These are phyloP conservation scores for Suillus occidentalis DNA, from an alignment of 768 basidiomycete genomes.

Conservation along the genomic window DNA sequence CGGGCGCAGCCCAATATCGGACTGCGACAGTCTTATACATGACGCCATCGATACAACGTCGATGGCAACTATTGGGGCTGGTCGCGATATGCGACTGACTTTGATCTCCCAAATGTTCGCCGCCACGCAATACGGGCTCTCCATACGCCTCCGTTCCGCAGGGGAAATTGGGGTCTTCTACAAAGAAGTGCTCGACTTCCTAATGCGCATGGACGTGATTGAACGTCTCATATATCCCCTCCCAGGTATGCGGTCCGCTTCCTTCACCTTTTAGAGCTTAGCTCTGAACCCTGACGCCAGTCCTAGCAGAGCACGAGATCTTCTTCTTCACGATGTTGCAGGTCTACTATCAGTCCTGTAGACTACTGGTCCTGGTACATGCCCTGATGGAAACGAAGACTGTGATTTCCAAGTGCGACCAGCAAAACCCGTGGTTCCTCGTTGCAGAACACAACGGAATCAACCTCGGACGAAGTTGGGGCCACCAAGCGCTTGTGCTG, in stretches of 20 bases:
- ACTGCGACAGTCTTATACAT: conserved; percentile 29
- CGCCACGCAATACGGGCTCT: conserved; percentile 31
- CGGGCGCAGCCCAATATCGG: conserved; percentile 40
- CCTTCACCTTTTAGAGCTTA: conserved; percentile 7
- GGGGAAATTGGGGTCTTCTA: conserved; percentile 34
- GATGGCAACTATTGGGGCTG: conserved; percentile 19
- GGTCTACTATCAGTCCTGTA: conserved; percentile 41
- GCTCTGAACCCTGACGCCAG: conserved; percentile 32
- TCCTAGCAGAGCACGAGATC: conserved; percentile 41
- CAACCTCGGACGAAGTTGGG: conserved; percentile 36
- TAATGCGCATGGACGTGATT: conserved; percentile 36
- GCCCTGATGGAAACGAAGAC: conserved; percentile 30
- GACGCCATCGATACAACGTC: conserved; percentile 32
- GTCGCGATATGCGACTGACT: conserved; percentile 39
- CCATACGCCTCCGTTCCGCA: conserved; percentile 28
- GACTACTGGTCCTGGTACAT: conserved; percentile 39
- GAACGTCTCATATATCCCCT: conserved; percentile 39
- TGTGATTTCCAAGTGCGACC: conserved; percentile 18
- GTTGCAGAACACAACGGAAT: conserved; percentile 33
- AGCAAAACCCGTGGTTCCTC: conserved; percentile 31
- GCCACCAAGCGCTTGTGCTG: conserved; percentile 37
- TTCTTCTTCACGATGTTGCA: conserved; percentile 44
- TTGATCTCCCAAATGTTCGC: conserved; percentile 37
- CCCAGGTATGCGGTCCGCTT: conserved; percentile 29
- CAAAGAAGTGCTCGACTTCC: conserved; percentile 32